A percentile compares a stretch with the other conserved stretches of the same genome.
phyloP scores from a whole-genome alignment of 805 yeast species.

The Clavispora santaluciae region DNA sequence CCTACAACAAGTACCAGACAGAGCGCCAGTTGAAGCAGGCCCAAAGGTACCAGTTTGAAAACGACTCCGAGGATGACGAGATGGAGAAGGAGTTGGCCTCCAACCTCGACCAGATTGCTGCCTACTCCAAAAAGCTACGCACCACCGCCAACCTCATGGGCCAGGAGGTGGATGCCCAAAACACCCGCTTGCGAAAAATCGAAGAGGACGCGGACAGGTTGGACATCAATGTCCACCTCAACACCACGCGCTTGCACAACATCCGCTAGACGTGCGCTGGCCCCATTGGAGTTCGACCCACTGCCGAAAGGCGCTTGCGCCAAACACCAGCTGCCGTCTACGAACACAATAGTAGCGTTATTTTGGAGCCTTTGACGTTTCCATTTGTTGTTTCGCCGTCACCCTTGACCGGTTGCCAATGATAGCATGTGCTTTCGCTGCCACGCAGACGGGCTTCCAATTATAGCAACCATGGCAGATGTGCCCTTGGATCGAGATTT shows the following conservation, averaged over 20 bases:
- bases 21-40: constrained; percentile 55
- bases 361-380: too few relatives aligned
- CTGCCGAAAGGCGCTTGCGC: too few relatives aligned
- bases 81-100: constrained; percentile 83
- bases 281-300: too few relatives aligned
- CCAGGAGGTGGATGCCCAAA: constrained; percentile 76
- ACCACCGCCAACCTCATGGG: constrained; percentile 68
- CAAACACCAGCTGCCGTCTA: too few relatives aligned
- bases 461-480: too few relatives aligned
- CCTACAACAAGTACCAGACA: constrained; percentile 45
- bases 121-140: constrained; percentile 65
- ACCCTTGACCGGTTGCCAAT: too few relatives aligned
- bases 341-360: too few relatives aligned
- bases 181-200: constrained; percentile 63
- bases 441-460: too few relatives aligned
- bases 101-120: constrained; percentile 74
- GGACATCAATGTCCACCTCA: constrained; percentile 79
- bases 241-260: constrained; percentile 61
- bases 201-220: constrained; percentile 81
- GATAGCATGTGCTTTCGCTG: too few relatives aligned
- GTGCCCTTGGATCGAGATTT: too few relatives aligned
- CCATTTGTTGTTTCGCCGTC: too few relatives aligned
- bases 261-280: too few relatives aligned
- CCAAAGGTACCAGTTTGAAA: constrained; percentile 72
- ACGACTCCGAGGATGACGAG: constrained; percentile 89